Conservation (phyloP, 2,329 filamentous ascomycete genomes). For the Xylariaceae sp. region DNA sequence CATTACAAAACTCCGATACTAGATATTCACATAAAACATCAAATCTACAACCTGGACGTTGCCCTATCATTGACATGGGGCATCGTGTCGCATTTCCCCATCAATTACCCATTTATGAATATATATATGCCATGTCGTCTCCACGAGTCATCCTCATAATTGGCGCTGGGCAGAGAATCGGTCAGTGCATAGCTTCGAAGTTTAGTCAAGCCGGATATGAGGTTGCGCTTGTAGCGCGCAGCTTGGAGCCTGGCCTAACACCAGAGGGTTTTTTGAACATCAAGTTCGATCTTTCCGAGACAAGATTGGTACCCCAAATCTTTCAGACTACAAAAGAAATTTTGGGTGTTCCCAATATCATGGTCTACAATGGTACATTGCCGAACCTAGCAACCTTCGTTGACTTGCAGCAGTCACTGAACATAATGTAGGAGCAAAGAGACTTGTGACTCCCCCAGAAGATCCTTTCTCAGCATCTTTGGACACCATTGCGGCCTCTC, state of each 20-base stretch:
- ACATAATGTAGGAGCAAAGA: not conserved
- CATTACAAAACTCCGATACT: not conserved
- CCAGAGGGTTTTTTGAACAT: not conserved
- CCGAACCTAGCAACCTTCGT: not conserved
- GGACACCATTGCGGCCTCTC: no score
- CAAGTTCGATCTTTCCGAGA: not conserved
- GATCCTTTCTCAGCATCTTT: not conserved
- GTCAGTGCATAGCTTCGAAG: not conserved
- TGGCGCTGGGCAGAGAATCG: not conserved
- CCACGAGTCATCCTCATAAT: not conserved
- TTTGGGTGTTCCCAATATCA: not conserved
- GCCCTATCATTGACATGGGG: not conserved
- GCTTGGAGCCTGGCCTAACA: not conserved
- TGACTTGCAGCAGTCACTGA: not conserved
- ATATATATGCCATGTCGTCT: not conserved
- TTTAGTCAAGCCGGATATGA: not conserved
- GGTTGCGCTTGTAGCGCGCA: not conserved
- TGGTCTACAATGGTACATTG: not conserved
- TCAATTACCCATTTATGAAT: no score
- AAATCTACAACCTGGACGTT: not conserved
- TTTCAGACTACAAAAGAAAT: not conserved
- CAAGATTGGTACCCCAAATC: not conserved
- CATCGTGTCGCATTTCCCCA: not conserved
- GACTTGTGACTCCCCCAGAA: not conserved
- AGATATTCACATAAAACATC: not conserved